These are phyloP conservation scores for Cladosporium colombiae DNA, from an alignment of 2,329 filamentous ascomycete species.

Conservation along the genomic window DNA sequence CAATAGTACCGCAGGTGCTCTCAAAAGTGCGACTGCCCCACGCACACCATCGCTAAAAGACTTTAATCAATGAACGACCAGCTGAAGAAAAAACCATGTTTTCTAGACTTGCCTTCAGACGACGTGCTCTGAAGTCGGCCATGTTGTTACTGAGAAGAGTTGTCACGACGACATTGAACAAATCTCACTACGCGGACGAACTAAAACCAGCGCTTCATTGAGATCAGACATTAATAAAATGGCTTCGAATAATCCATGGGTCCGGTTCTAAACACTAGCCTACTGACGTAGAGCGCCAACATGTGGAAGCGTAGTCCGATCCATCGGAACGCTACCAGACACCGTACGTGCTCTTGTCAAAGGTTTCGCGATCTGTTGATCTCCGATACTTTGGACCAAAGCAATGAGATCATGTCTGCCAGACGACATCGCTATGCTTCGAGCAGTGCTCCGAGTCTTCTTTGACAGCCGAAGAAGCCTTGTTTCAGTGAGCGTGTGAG, in stretches of 20 bases:
- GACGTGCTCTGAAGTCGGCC: neutral
- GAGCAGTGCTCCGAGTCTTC: conserved; percentile 1
- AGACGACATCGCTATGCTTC: neutral
- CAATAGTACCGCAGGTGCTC: neutral
- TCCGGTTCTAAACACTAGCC: no score
- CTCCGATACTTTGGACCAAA: neutral
- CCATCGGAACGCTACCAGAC: neutral
- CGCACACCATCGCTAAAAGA: neutral
- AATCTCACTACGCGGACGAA: neutral
- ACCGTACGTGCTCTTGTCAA: neutral
- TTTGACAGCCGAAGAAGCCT: neutral
- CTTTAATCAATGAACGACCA: neutral
- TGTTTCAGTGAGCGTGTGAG: neutral
- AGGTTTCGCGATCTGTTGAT: neutral
- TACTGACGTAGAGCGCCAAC: neutral
- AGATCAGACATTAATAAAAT: neutral
- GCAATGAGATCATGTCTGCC: neutral
- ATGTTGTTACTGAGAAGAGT: neutral
- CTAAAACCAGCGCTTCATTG: neutral
- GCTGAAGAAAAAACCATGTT: neutral
- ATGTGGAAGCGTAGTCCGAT: neutral
- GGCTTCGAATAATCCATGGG: neutral
- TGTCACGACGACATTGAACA: neutral
- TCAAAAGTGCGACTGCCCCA: neutral
- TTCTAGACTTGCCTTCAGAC: neutral